A percentile compares a stretch with the other conserved stretches of the same genome.
Conservation (phyloP, 2,329 filamentous ascomycete species). For the Albifimbria verrucaria region DNA sequence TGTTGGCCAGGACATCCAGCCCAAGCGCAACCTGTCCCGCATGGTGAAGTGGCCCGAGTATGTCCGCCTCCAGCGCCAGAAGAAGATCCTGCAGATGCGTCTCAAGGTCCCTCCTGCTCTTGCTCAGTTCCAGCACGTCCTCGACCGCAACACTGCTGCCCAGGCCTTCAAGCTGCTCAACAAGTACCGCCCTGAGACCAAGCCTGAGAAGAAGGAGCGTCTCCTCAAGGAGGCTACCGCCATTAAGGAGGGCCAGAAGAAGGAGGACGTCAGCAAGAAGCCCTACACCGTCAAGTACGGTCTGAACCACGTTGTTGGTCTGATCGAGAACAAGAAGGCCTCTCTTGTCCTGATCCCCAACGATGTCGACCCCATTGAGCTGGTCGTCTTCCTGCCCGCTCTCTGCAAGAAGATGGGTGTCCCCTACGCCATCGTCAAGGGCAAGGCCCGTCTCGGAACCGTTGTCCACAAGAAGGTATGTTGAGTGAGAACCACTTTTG, state of each 20-base stretch:
- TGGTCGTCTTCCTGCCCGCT: slow-evolving; percentile 97
- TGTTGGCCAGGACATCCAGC: slow-evolving; percentile 98
- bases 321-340: slow-evolving; percentile 99
- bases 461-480: slow-evolving; percentile 98
- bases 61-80: slow-evolving; percentile 92
- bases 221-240: slow-evolving; percentile 97
- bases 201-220: slow-evolving; percentile 99
- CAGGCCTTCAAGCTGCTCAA: slow-evolving; percentile 99
- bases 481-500: background rate
- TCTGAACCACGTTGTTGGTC: slow-evolving; percentile 97
- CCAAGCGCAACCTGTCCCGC: slow-evolving; percentile 88
- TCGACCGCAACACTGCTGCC: slow-evolving; percentile 94
- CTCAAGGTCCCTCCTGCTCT: slow-evolving; percentile 98
- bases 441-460: slow-evolving; percentile 97
- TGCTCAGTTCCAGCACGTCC: slow-evolving; percentile 95
- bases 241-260: slow-evolving; percentile 99
- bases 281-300: slow-evolving; percentile 99
- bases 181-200: slow-evolving; percentile 99
- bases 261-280: slow-evolving; percentile 99
- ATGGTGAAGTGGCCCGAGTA: slow-evolving; percentile 99
- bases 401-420: slow-evolving; percentile 99
- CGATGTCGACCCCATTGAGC: slow-evolving; percentile 99
- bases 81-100: slow-evolving; percentile 95
- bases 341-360: slow-evolving; percentile 97
- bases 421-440: slow-evolving; percentile 98